Percentiles rank a stretch among this genome's conserved stretches.
These are phyloP conservation scores for Diplotaxis tenuifolia DNA, from an alignment of 345 rosid genomes.

Conservation along the genomic window DNA sequence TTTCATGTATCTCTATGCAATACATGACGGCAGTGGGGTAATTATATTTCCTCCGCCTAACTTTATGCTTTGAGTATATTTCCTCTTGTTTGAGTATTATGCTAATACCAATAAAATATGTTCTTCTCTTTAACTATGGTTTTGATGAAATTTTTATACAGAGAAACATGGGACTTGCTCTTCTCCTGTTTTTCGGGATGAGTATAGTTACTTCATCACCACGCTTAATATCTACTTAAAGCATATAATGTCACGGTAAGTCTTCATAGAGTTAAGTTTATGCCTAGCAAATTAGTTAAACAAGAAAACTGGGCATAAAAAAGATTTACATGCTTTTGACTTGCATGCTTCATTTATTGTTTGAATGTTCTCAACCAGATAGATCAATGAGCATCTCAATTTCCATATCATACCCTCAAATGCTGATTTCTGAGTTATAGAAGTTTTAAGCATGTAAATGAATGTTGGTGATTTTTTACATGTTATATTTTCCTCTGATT, in stretches of 20 bases:
- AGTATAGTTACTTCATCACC: conserved; percentile 68
- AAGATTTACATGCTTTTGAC: conserved; percentile 8
- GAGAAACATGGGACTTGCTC: conserved; percentile 97
- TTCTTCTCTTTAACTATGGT: background rate
- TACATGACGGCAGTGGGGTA: conserved; percentile 81
- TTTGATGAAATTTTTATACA: conserved; percentile 34
- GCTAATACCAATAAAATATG: background rate
- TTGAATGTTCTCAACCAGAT: background rate
- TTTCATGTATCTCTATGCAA: conserved; percentile 41
- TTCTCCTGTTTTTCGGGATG: conserved; percentile 65
- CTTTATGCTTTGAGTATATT: background rate
- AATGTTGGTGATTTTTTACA: background rate
- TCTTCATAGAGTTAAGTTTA: conserved; percentile 23
- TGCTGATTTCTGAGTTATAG: background rate
- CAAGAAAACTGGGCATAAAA: background rate
- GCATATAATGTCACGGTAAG: conserved; percentile 84
- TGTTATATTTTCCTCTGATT: background rate
- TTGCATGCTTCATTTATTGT: conserved; percentile 6
- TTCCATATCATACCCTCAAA: background rate
- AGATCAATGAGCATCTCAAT: background rate
- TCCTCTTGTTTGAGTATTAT: background rate
- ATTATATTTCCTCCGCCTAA: conserved; percentile 24
- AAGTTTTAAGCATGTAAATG: background rate
- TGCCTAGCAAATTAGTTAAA: background rate
- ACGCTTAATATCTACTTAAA: conserved; percentile 73